Conservation (phyloP, 2,329 filamentous ascomycete genomes). For the Colletotrichum tropicale region DNA sequence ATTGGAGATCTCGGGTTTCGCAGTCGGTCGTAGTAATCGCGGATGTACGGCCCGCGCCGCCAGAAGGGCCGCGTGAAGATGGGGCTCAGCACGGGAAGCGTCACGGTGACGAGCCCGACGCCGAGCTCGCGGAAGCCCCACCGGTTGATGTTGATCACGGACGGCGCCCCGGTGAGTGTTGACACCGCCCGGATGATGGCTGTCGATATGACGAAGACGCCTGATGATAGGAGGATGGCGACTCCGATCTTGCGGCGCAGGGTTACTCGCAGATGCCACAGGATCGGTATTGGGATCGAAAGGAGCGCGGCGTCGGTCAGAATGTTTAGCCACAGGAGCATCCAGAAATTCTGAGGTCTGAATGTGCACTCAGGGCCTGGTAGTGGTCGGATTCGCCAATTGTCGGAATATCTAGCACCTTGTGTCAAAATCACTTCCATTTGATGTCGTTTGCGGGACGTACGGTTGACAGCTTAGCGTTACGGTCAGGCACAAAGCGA, state of each 20-base stretch:
- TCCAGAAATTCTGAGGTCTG: slow-evolving; percentile 26
- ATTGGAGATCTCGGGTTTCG: neutral
- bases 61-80: slow-evolving; percentile 22
- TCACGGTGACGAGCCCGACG: slow-evolving; percentile 22
- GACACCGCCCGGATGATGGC: slow-evolving; percentile 25
- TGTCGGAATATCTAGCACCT: slow-evolving; percentile 8
- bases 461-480: slow-evolving; percentile 23
- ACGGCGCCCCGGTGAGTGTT: slow-evolving; percentile 24
- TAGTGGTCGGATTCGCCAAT: slow-evolving; percentile 27
- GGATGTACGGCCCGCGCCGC: slow-evolving; percentile 14
- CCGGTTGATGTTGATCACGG: slow-evolving; percentile 28
- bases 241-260: slow-evolving; percentile 23
- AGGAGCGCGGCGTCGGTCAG: slow-evolving; percentile 28
- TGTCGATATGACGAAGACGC: slow-evolving; percentile 29
- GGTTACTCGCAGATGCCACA: slow-evolving; percentile 23
- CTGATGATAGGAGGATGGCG: slow-evolving; percentile 26
- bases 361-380: slow-evolving; percentile 22
- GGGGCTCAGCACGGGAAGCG: slow-evolving; percentile 20
- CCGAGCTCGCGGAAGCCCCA: slow-evolving; percentile 28
- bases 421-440: neutral
- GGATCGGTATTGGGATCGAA: slow-evolving; percentile 27
- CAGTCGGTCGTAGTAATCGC: slow-evolving; percentile 3
- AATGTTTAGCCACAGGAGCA: slow-evolving; percentile 26
- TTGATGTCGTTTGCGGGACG: neutral
- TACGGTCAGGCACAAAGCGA: slow-evolving; percentile 17